These are phyloP conservation scores for Liriodendron chinense DNA, from an alignment of 164 flowering plant genomes.

Conservation along the genomic window DNA sequence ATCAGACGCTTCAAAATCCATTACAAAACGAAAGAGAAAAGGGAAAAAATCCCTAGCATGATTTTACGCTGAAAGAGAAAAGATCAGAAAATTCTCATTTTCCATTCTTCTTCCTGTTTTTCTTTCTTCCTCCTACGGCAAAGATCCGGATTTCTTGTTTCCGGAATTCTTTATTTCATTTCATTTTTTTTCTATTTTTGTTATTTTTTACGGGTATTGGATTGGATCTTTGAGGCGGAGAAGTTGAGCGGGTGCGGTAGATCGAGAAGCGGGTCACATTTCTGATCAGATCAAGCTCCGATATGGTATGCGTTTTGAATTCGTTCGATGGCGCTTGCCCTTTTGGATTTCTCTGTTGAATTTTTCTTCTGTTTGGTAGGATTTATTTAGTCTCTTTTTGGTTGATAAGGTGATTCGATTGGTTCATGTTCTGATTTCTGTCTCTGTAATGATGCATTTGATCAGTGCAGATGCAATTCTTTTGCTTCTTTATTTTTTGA, in stretches of 20 bases:
- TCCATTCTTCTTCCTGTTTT: background rate
- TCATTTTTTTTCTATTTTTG: too few relatives aligned
- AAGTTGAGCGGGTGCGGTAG: background rate
- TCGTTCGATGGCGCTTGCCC: background rate
- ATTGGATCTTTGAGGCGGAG: background rate
- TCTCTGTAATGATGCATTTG: background rate
- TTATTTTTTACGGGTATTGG: background rate
- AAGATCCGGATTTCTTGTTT: background rate
- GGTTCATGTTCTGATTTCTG: background rate
- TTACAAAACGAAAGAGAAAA: background rate
- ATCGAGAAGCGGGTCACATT: background rate
- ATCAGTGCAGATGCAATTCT: too few relatives aligned
- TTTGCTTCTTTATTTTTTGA: too few relatives aligned
- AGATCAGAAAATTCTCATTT: background rate
- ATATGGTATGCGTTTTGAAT: background rate
- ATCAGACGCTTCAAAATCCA: background rate
- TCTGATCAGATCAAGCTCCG: background rate
- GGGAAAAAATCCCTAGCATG: background rate
- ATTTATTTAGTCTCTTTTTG: too few relatives aligned
- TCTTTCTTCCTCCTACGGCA: background rate
- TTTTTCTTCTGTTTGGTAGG: too few relatives aligned
- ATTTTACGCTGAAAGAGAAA: background rate
- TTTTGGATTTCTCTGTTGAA: background rate
- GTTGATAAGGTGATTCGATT: background rate
- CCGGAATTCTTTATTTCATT: background rate